phyloP scores from a whole-genome alignment of 2,329 filamentous ascomycete species.

The Blastomyces percursus region DNA sequence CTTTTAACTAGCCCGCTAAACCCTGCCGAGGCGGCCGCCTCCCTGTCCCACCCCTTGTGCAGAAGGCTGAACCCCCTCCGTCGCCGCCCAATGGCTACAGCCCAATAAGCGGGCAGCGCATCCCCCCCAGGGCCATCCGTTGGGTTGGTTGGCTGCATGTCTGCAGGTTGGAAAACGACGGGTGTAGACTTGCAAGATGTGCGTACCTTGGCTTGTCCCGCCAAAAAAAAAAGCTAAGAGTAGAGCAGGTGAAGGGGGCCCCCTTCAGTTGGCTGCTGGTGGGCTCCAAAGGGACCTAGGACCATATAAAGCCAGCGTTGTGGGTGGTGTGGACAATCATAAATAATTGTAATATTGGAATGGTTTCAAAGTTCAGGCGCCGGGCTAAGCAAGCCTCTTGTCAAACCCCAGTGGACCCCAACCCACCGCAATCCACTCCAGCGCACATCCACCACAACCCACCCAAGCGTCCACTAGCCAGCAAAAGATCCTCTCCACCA shows the following conservation, averaged over 20 bases:
- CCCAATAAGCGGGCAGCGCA: background rate
- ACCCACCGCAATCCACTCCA: background rate
- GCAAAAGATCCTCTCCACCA: constrained; percentile 1
- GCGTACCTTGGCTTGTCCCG: background rate
- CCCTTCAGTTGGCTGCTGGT: background rate
- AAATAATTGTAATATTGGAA: no score
- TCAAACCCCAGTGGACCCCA: background rate
- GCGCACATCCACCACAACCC: background rate
- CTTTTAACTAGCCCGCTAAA: background rate
- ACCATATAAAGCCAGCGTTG: no score
- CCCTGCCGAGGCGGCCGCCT: background rate
- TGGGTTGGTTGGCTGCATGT: background rate
- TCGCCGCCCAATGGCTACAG: background rate
- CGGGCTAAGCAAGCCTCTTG: background rate
- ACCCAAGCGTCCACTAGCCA: background rate
- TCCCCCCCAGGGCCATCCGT: background rate
- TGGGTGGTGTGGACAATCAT: background rate
- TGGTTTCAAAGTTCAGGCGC: background rate
- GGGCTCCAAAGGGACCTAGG: background rate
- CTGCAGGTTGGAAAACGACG: background rate
- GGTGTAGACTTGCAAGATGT: background rate
- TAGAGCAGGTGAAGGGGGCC: background rate
- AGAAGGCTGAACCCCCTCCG: background rate
- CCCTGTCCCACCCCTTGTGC: background rate
- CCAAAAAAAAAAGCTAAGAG: background rate